These are phyloP conservation scores for Neonectria magnoliae DNA, from an alignment of 2,329 filamentous ascomycete species.

Conservation along the genomic window DNA sequence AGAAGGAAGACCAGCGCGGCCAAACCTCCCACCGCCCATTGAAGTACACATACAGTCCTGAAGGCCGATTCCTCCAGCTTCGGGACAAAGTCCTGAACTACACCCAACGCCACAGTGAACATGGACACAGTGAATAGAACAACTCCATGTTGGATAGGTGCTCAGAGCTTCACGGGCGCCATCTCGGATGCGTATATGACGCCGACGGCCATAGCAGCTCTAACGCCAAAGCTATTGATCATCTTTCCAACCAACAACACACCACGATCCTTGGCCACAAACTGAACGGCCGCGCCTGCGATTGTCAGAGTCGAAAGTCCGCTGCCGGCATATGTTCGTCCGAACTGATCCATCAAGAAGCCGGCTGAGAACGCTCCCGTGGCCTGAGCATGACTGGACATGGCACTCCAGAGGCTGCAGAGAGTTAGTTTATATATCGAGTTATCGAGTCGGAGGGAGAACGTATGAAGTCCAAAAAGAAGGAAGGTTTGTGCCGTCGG, in stretches of 20 bases:
- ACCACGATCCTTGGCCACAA: conserved; percentile 1
- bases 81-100: conserved; percentile 14
- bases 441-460: background rate
- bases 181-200: conserved; percentile 22
- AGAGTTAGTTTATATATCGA: background rate
- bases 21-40: conserved; percentile 17
- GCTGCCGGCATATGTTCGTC: conserved; percentile 12
- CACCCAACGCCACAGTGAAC: conserved; percentile 12
- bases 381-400: conserved; percentile 17
- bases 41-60: conserved; percentile 13
- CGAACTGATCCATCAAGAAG: conserved; percentile 21
- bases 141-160: conserved; percentile 17
- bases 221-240: conserved; percentile 20
- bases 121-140: conserved; percentile 19
- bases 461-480: conserved; percentile 25
- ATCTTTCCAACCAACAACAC: conserved; percentile 20
- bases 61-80: conserved; percentile 11
- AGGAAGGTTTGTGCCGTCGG: conserved; percentile 8
- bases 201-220: conserved; percentile 18
- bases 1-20: conserved; percentile 9
- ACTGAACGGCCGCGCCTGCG: conserved; percentile 16
- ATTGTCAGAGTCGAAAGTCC: conserved; percentile 11
- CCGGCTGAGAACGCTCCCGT: conserved; percentile 17
- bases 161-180: conserved; percentile 15
- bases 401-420: conserved; percentile 16